These are phyloP conservation scores for Deinandra increscens DNA, from an alignment of 129 eudicot genomes.

Conservation along the genomic window DNA sequence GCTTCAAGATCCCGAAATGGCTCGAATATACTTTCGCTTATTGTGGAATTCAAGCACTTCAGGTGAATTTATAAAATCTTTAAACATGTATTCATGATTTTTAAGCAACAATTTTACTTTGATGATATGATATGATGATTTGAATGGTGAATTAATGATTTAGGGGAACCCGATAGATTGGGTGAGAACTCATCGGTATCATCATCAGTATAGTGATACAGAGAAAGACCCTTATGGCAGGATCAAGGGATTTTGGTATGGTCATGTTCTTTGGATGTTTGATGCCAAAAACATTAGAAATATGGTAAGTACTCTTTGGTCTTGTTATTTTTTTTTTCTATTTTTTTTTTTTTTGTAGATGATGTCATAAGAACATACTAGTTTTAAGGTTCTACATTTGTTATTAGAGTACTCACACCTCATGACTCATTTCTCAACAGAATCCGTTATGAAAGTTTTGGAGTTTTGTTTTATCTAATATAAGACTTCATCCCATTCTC, in stretches of 20 bases:
- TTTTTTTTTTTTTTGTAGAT: background rate
- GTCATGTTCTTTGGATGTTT: slow-evolving; percentile 42
- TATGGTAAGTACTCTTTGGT: slow-evolving; percentile 18
- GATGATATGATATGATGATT: background rate
- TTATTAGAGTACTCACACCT: too few species aligned
- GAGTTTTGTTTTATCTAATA: too few species aligned
- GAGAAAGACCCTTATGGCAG: slow-evolving; percentile 39
- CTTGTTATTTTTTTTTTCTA: too few species aligned
- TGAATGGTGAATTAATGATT: background rate
- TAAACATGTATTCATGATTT: too few species aligned
- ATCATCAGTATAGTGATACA: slow-evolving; percentile 39
- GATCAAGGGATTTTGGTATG: slow-evolving; percentile 41
- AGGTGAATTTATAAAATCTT: too few species aligned
- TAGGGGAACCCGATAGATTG: slow-evolving; percentile 49
- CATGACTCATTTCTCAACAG: too few species aligned
- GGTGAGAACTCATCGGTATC: slow-evolving; percentile 51
- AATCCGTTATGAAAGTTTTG: too few species aligned
- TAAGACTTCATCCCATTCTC: too few species aligned
- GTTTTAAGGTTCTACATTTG: too few species aligned
- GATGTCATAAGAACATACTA: too few species aligned
- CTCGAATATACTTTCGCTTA: slow-evolving; percentile 76
- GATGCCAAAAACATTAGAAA: slow-evolving; percentile 14
- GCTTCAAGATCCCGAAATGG: slow-evolving; percentile 83
- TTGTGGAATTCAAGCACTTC: slow-evolving; percentile 76
- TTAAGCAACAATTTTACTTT: too few species aligned